These are phyloP conservation scores for Entomophthora muscae DNA, from an alignment of 371 early-diverging fungal genomes.

Conservation along the genomic window DNA sequence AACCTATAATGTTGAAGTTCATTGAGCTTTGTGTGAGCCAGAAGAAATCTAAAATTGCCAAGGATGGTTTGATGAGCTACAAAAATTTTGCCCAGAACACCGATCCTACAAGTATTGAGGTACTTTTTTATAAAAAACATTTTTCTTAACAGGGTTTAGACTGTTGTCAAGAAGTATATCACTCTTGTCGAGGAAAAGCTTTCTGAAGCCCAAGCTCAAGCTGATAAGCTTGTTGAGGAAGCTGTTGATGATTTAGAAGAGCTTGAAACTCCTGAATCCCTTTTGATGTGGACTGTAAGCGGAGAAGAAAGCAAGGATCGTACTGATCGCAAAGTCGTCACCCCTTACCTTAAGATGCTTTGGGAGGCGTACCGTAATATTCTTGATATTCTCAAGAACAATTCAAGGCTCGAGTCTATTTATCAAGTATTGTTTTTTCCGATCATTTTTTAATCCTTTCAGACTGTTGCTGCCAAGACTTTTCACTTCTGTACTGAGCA, in stretches of 20 bases:
- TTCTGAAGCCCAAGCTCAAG: slow-evolving; percentile 77
- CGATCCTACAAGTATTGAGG: slow-evolving; percentile 4
- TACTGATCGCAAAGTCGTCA: slow-evolving; percentile 90
- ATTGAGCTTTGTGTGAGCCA: slow-evolving; percentile 80
- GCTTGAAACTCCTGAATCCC: slow-evolving; percentile 87
- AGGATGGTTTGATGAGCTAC: slow-evolving; percentile 91
- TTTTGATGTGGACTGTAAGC: slow-evolving; percentile 83
- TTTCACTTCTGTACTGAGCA: slow-evolving; percentile 91
- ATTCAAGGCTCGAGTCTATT: slow-evolving; percentile 78
- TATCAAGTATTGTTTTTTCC: slow-evolving; percentile 48
- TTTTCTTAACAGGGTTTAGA: slow-evolving; percentile 48
- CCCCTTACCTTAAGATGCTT: slow-evolving; percentile 94
- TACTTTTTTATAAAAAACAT: not conserved
- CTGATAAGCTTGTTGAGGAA: slow-evolving; percentile 67
- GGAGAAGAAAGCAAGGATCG: slow-evolving; percentile 88
- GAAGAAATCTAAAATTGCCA: slow-evolving; percentile 76
- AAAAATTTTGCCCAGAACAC: slow-evolving; percentile 92
- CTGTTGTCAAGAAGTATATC: slow-evolving; percentile 71
- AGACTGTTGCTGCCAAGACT: slow-evolving; percentile 51
- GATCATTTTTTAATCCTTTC: not conserved
- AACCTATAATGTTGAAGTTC: slow-evolving; percentile 85
- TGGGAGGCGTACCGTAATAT: slow-evolving; percentile 97
- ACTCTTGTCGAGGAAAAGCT: slow-evolving; percentile 75
- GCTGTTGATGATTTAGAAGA: slow-evolving; percentile 89
- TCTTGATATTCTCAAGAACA: slow-evolving; percentile 90